Percentiles rank a stretch among this genome's conserved stretches.
Conservation (phyloP, 768 basidiomycete species). For the Naganishia vishniacii region DNA sequence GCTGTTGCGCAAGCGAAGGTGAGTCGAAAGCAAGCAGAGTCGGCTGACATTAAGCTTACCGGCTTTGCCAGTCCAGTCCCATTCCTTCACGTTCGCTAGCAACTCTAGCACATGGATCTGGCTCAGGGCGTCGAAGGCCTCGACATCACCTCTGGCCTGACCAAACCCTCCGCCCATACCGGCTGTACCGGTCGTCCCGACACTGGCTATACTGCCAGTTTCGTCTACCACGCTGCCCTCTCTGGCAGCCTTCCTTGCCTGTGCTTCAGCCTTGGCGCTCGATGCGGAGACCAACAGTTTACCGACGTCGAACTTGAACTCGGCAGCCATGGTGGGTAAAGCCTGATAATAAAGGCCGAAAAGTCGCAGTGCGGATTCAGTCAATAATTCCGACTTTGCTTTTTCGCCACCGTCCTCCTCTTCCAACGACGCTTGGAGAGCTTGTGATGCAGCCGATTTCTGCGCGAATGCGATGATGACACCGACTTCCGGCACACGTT, state of each 20-base stretch:
- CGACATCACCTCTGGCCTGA: constrained; percentile 45
- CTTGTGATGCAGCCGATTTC: constrained; percentile 47
- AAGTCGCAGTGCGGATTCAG: constrained; percentile 72
- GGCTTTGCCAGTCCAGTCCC: constrained; percentile 68
- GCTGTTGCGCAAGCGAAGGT: constrained; percentile 46
- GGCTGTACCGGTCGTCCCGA: constrained; percentile 43
- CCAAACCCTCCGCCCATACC: constrained; percentile 50
- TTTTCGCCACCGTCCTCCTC: constrained; percentile 49
- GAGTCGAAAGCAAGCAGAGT: constrained; percentile 12
- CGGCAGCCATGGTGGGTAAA: constrained; percentile 66
- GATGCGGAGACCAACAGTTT: constrained; percentile 59
- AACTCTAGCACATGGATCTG: constrained; percentile 73
- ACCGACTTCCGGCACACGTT: constrained; percentile 76
- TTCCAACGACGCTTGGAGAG: constrained; percentile 48
- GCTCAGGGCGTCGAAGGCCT: constrained; percentile 57
- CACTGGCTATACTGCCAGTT: constrained; percentile 37
- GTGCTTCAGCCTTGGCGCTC: constrained; percentile 46
- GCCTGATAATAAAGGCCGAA: constrained; percentile 79
- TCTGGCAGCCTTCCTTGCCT: constrained; percentile 43
- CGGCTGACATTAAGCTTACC: constrained; percentile 51
- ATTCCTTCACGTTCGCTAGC: constrained; percentile 71
- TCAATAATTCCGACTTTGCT: constrained; percentile 54
- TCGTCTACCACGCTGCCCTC: constrained; percentile 44
- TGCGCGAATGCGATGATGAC: constrained; percentile 79
- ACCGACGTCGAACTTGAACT: constrained; percentile 78